Evolutionary conservation across 129 eudicot genomes (phyloP), one percentile per base, ranked within the genome.

Genomic region (Saussurea involucrata): DNA sequence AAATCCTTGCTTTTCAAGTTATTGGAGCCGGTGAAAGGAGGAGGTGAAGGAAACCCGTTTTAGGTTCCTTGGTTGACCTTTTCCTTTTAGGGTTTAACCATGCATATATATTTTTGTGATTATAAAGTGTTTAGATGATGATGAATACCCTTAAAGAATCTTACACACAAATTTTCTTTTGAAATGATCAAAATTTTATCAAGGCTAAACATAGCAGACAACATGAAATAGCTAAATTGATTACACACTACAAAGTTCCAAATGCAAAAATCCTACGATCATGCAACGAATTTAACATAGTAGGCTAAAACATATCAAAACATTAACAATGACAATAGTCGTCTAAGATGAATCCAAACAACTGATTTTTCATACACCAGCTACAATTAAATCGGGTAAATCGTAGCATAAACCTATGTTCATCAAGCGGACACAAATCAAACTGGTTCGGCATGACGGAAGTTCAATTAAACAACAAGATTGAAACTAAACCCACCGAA

Each of bases 231-330:
- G 42, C 29, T 25, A 65, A 74, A 27, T 40, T 37, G 71, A 63
- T 63, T 63, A 63, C 78, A 20, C 34, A 33, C 22, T 24, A 63
- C 64, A 76, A n/a, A 76, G 8, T 64, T 60, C 20, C 63, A 65
- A 63, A 37, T 44, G 12, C 20, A 66, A 42, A 65, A 42, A 33
- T 66, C 71, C 60, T 66, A 24, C 24, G 29, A 53, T 78, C 76
- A 70, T 60, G 71, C 27, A 70, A 60, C 28, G 4, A 8, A 71
- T 69, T 77, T 34, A 24, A 36, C 63, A 25, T 34, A 68, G n/a
- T 24, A 58, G 28, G 64, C 64, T 78, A 61, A 25, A 69, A 61
- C 66, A 60, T 18, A 70, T 71, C 72, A 32, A 79, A 72, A 40
- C 29, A 20, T 4, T 49, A 53, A 53, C 63, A 15, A 17, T 3